These are phyloP conservation scores for Calophaca sinica DNA, from an alignment of 306 rosid species.

Conservation along the genomic window DNA sequence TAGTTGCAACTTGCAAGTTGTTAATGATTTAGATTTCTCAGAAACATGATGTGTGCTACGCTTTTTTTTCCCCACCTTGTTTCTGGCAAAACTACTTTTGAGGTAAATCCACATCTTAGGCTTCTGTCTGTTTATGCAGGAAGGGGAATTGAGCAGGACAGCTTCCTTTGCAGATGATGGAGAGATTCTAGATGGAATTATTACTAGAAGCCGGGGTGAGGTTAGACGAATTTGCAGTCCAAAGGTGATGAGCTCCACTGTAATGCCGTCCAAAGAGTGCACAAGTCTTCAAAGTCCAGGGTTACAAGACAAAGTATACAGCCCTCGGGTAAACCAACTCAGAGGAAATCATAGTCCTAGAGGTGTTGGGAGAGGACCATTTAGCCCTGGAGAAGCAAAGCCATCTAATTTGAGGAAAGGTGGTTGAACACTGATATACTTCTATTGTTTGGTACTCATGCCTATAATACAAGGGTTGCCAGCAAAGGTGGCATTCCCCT, in stretches of 20 bases:
- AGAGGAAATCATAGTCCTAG: slow-evolving; percentile 44
- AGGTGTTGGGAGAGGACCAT: slow-evolving; percentile 50
- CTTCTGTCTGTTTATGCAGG: slow-evolving; percentile 46
- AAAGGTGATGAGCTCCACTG: slow-evolving; percentile 51
- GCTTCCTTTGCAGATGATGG: slow-evolving; percentile 66
- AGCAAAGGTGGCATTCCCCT: slow-evolving; percentile 37
- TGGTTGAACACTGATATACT: slow-evolving; percentile 41
- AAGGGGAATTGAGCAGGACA: slow-evolving; percentile 56
- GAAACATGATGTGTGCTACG: background rate
- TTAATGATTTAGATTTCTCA: slow-evolving; percentile 5
- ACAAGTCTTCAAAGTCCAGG: slow-evolving; percentile 9
- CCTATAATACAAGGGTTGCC: slow-evolving; percentile 33
- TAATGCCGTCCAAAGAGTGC: slow-evolving; percentile 51
- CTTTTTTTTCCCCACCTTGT: background rate
- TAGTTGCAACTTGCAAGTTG: background rate
- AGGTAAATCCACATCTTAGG: background rate
- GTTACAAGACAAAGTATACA: too few species aligned
- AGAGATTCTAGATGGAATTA: slow-evolving; percentile 67
- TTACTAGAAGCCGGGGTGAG: slow-evolving; percentile 78
- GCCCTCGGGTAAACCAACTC: too few species aligned
- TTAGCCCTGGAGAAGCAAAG: slow-evolving; percentile 56
- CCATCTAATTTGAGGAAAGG: slow-evolving; percentile 55
- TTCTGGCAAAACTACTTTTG: background rate
- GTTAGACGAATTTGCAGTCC: slow-evolving; percentile 62
- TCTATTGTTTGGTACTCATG: background rate